Percentiles rank a stretch among this genome's conserved stretches.
phyloP scores from a whole-genome alignment of 139 green algal species.

The Chloropicon primus region DNA sequence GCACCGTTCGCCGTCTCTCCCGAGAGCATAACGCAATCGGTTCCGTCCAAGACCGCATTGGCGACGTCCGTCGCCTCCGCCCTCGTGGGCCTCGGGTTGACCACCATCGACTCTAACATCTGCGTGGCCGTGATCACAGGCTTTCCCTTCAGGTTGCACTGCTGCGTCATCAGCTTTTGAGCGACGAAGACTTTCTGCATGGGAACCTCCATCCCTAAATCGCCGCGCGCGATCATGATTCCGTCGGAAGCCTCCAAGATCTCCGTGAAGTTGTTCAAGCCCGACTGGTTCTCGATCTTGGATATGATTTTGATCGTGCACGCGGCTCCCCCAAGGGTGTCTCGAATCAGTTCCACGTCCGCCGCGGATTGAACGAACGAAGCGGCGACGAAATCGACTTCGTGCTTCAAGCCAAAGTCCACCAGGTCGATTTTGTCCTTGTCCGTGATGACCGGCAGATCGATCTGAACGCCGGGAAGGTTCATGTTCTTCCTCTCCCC shows the following conservation, averaged over 20 bases:
- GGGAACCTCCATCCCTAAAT: constrained; percentile 98
- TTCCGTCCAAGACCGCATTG: constrained; percentile 73
- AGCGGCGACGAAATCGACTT: constrained; percentile 42
- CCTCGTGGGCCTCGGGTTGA: constrained; percentile 32
- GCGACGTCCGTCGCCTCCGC: constrained; percentile 80
- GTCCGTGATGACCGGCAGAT: constrained; percentile 50
- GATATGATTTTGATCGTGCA: constrained; percentile 82
- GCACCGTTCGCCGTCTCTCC: background rate
- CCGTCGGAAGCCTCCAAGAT: constrained; percentile 65
- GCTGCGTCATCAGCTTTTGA: constrained; percentile 70
- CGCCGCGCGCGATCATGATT: constrained; percentile 38
- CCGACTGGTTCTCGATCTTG: constrained; percentile 95
- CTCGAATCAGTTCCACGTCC: constrained; percentile 32
- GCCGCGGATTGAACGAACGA: constrained; percentile 43
- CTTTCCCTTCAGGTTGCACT: constrained; percentile 38
- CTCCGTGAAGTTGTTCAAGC: constrained; percentile 85
- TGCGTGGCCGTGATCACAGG: constrained; percentile 42
- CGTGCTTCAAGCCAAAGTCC: constrained; percentile 25
- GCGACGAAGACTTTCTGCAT: constrained; percentile 99
- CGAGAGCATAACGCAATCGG: constrained; percentile 24
- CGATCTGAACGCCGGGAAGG: constrained; percentile 88
- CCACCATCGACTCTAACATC: constrained; percentile 47
- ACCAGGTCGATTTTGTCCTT: constrained; percentile 35
- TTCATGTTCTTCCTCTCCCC: constrained; percentile 36
- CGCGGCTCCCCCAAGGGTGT: background rate